Base-by-base conservation (phyloP, 192 early-diverging fungal species). In the Neocallimastix lanati region DNA sequence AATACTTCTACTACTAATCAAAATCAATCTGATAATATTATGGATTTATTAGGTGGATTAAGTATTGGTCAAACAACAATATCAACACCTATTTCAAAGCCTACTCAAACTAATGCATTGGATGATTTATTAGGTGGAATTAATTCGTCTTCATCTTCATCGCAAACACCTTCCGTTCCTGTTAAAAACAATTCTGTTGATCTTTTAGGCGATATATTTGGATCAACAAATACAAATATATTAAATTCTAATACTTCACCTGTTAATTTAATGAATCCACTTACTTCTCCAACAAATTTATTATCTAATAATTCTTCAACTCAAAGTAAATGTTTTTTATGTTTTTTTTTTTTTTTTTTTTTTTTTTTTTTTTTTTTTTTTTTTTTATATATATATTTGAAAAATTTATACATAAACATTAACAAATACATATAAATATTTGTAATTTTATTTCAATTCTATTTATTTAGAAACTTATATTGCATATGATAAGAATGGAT, bases 401-500 rank as follows among this genome's bases (percentile, higher is more conserved):
- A n/a, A n/a, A n/a, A n/a, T n/a, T n/a, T n/a, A n/a, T n/a, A n/a
- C n/a, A n/a, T n/a, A n/a, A n/a, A n/a, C n/a, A n/a, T n/a, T n/a
- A n/a, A n/a, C n/a, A n/a, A n/a, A n/a, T n/a, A n/a, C n/a, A n/a
- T n/a, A n/a, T n/a, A n/a, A n/a, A n/a, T n/a, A n/a, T n/a, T n/a
- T n/a, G n/a, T n/a, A n/a, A n/a, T n/a, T n/a, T n/a, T n/a, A n/a
- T n/a, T n/a, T n/a, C n/a, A n/a, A n/a, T n/a, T n/a, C n/a, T n/a
- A 77, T 2, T 84, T 79, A 40, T 33, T 77, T 50, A 18, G 80
- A 37, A 78, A 83, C 81, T 0, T 90, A 91, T 80, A 86, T 88
- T 25, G 91, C 91, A 2, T 97, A 96, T 83, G 87, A 88, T 77
- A 91, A 93, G 82, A 88, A 96, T 82, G 94, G 95, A 0, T 82